Evolutionary conservation across 192 early-diverging fungal species (phyloP), one percentile per base, ranked within the genome.

Genomic region (Coemansia pectinata): DNA sequence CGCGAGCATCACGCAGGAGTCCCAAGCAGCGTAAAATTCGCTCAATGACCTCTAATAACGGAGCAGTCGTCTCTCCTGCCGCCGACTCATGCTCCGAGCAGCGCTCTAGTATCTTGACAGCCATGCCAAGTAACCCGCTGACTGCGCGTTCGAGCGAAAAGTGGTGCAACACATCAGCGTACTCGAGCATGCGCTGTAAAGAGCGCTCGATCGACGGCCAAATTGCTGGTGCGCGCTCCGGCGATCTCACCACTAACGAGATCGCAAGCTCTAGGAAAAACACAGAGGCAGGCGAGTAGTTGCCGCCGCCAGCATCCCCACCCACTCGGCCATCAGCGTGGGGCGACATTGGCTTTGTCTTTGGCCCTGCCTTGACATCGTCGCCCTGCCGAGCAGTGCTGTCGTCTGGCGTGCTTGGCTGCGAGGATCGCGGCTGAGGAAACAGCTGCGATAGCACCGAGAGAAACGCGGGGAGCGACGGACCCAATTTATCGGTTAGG

Each of bases 61-160:
- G 38, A 27, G 65, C 58, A 17, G 66, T 25, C 3, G 41, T 64
- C 38, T 69, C 57, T 41, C 57, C 71, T 39, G 57, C 59, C 25
- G 62, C 64, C 25, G 27, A 27, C 8, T 70, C 71, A 10, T 33
- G 55, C 12, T 62, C 36, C 17, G 67, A 19, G 31, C 52, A 64
- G n/a, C 17, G n/a, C 31, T 78, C 70, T 7, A 71, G 66, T 66
- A 88, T 82, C 59, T 86, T 90, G 53, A 90, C 87, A 0, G 90
- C 91, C 65, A 94, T 72, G 3, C 91, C 85, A n/a, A 85, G 74
- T n/a, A 95, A 63, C 7, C 89, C 90, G 6, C 90, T 87, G 6
- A 95, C 92, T 0, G 90, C 87, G 14, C 94, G 81, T 78, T 96
- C 92, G 8, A 97, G 84, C 19, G 94, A 71, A 38, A 91, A 67